phyloP scores from a whole-genome alignment of 2,329 filamentous ascomycete genomes.

The Venturia oleaginea region DNA sequence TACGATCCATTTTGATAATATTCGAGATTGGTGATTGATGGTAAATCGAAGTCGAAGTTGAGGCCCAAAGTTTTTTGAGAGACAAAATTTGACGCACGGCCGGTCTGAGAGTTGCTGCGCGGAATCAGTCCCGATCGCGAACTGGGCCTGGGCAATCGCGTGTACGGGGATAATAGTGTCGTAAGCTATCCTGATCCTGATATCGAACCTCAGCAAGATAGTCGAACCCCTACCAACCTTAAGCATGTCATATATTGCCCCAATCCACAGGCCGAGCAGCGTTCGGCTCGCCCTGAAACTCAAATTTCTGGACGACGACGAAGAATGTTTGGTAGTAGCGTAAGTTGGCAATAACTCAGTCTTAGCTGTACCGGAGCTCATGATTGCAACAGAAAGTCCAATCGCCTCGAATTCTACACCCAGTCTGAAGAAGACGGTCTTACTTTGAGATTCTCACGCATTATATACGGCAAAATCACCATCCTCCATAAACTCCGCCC shows the following conservation, averaged over 20 bases:
- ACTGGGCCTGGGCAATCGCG: too few species aligned
- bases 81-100: background rate
- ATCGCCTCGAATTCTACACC: slow-evolving; percentile 76
- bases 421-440: slow-evolving; percentile 51
- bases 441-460: slow-evolving; percentile 55
- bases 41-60: background rate
- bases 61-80: slow-evolving; percentile 4
- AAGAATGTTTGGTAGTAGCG: slow-evolving; percentile 82
- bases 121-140: background rate
- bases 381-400: slow-evolving; percentile 52
- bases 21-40: background rate
- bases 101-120: background rate
- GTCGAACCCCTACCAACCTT: background rate
- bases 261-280: slow-evolving; percentile 86
- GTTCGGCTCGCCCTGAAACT: slow-evolving; percentile 80
- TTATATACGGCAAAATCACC: slow-evolving; percentile 76
- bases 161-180: slow-evolving; percentile 5
- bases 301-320: slow-evolving; percentile 61
- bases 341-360: slow-evolving; percentile 40
- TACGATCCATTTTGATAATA: slow-evolving; percentile 18
- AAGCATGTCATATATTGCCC: slow-evolving; percentile 84
- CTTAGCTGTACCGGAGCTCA: slow-evolving; percentile 6
- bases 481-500: slow-evolving; percentile 77
- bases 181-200: background rate
- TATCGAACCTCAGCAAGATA: background rate